Evolutionary conservation across 2,329 filamentous ascomycete species (phyloP), one percentile per base, ranked within the genome.

Genomic region (Aspergillus sp.): DNA sequence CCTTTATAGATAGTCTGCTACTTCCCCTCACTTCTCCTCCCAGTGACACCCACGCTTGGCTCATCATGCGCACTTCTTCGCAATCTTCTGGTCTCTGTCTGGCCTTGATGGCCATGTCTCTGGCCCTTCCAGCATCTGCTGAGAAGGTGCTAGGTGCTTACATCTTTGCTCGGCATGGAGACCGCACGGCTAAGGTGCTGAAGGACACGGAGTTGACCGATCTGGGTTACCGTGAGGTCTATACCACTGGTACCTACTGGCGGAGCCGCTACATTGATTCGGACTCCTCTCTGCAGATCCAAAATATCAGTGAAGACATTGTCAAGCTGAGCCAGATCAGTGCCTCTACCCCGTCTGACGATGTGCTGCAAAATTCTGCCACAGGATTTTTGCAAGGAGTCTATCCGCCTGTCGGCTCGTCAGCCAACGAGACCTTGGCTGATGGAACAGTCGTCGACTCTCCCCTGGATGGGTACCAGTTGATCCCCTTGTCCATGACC

Each of bases 131-230:
- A 19, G 66, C 64, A 15, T 66, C 72, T 7, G 76, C 75, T 19
- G 90, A 96, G 79, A 90, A 88, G 0, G 82, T 95, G 27, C 82
- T 96, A 15, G 92, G 92, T 55, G 87, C 89, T 49, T 95, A 93
- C 76, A 87, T 96, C 77, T 96, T 96, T 81, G 87, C 91, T 68
- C 90, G 93, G 49, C 93, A 97, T 79, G 93, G 93, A 60, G 93
- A 97, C 76, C 87, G 93, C 58, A 94, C 92, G 0, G 80, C 91
- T 64, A 96, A 96, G 80, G 82, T 86, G 17, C 86, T 86, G 64
- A 81, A 87, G 49, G 89, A 90, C 11, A 86, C 90, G 27, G 83
- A 84, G 66, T 78, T 97, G 73, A 96, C 93, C 11, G 83, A 89
- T 61, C 83, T 96, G 54, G 93, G 93, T 32, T 92, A 93, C 72